Evolutionary conservation across 164 flowering plant species (phyloP).

Genomic region (Nymphaea thermarum): DNA sequence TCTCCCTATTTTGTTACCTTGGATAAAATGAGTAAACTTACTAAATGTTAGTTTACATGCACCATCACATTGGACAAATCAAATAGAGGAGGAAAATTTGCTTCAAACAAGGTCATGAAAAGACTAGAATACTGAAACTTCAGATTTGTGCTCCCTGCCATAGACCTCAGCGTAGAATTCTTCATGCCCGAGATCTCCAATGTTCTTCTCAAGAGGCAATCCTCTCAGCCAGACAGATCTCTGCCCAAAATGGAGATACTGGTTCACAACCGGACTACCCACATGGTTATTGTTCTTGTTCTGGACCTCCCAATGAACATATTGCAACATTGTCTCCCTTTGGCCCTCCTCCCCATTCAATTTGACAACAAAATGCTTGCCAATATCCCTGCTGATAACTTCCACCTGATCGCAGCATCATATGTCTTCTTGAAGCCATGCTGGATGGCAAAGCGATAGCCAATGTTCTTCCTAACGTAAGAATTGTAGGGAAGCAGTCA

Average conservation of each 20-base stretch:
- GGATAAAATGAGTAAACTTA: no score
- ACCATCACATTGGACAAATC: no score
- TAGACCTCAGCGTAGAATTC: conserved; percentile 79
- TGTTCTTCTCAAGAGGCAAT: conserved; percentile 75
- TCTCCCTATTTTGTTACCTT: no score
- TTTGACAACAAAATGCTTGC: conserved; percentile 88
- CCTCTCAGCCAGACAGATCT: conserved; percentile 98
- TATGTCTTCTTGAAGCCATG: conserved; percentile 91
- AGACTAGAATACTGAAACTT: no score
- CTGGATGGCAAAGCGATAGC: conserved; percentile 89
- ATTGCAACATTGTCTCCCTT: conserved; percentile 68
- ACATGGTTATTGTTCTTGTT: conserved; percentile 8
- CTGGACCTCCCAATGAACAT: conserved; percentile 75
- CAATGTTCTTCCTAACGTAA: conserved; percentile 69
- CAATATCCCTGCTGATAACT: conserved; percentile 68
- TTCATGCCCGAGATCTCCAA: conserved; percentile 74
- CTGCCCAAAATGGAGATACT: conserved; percentile 93
- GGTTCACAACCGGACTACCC: conserved; percentile 53
- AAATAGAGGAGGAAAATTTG: no score
- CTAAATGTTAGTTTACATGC: no score
- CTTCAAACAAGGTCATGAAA: no score
- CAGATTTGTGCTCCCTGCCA: conserved; percentile 55
- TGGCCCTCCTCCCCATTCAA: conserved; percentile 69
- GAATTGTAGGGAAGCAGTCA: conserved; percentile 84
- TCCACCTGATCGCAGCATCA: conserved; percentile 84